Evolutionary conservation across 768 basidiomycete species (phyloP).

Genomic region (Amanita thiersii): DNA sequence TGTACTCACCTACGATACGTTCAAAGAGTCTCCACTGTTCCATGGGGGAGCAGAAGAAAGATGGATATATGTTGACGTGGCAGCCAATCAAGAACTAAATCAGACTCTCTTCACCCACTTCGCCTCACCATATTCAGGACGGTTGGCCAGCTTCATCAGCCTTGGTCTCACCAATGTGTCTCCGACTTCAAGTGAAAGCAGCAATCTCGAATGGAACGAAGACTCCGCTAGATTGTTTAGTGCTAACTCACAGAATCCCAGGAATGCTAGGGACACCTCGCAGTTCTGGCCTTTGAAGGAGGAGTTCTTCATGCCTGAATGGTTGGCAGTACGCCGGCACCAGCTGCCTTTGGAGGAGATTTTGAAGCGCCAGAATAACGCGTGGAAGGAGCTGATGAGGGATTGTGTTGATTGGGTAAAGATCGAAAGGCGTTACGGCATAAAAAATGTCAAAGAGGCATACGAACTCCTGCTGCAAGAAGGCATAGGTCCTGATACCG

Average conservation of each 20-base stretch:
- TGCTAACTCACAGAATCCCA: conserved; percentile 15
- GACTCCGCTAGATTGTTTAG: conserved; percentile 17
- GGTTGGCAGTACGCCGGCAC: conserved; percentile 47
- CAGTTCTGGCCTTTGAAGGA: conserved; percentile 32
- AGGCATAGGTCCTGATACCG: conserved; percentile 47
- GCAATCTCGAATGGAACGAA: conserved; percentile 27
- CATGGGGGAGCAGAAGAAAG: conserved; percentile 19
- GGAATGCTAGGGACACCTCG: conserved; percentile 9
- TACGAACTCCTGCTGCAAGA: conserved; percentile 37
- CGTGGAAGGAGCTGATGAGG: conserved; percentile 53
- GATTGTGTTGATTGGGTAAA: conserved; percentile 50
- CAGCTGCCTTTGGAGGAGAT: conserved; percentile 42
- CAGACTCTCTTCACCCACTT: conserved; percentile 33
- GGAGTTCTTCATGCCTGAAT: conserved; percentile 63
- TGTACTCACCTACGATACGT: conserved; percentile 45
- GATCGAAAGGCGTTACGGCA: conserved; percentile 40
- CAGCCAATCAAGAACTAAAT: conserved; percentile 49
- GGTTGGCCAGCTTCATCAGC: conserved; percentile 32
- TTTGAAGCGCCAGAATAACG: conserved; percentile 37
- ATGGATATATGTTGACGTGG: conserved; percentile 60
- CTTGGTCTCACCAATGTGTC: conserved; percentile 53
- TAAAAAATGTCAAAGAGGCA: conserved; percentile 34
- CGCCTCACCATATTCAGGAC: conserved; percentile 23
- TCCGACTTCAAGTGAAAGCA: conserved; percentile 29
- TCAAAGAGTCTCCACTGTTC: conserved; percentile 23